phyloP scores from a whole-genome alignment of 441 rosid species.

The Pelargonium citronellum region DNA sequence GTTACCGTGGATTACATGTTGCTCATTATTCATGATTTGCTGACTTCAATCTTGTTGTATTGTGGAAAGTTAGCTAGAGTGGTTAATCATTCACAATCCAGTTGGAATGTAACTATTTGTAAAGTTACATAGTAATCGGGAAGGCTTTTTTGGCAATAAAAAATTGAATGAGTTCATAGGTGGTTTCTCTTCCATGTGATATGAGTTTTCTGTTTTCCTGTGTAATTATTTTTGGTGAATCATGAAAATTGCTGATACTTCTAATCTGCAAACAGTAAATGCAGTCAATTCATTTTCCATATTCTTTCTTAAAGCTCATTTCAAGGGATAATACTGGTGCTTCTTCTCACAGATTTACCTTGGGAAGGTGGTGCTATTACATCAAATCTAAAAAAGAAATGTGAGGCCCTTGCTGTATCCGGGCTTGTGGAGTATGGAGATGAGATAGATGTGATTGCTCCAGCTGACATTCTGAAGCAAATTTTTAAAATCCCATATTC shows the following conservation, averaged over 20 bases:
- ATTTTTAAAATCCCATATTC: slow-evolving; percentile 93
- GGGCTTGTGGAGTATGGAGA: slow-evolving; percentile 92
- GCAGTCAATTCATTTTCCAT: not conserved
- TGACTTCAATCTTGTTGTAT: not conserved
- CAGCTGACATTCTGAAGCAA: slow-evolving; percentile 85
- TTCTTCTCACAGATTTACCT: slow-evolving; percentile 47
- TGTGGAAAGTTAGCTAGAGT: not conserved
- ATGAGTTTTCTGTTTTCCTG: not conserved
- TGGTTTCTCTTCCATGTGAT: not conserved
- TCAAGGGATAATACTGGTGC: slow-evolving; percentile 15
- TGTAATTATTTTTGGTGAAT: not conserved
- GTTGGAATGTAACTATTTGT: not conserved
- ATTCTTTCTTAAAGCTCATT: slow-evolving; percentile 18
- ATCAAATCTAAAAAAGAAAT: slow-evolving; percentile 61
- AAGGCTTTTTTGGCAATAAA: not conserved
- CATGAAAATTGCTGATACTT: not conserved
- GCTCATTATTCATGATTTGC: not conserved
- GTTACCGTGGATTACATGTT: not conserved
- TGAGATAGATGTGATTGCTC: slow-evolving; percentile 87
- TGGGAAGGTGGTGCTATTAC: slow-evolving; percentile 58
- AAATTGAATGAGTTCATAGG: not conserved
- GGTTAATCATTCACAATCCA: not conserved
- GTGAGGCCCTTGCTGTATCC: slow-evolving; percentile 85
- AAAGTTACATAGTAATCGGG: not conserved
- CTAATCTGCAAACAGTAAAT: not conserved